phyloP scores from a whole-genome alignment of 352 stramenopile species.

The Aphanomyces astaci region DNA sequence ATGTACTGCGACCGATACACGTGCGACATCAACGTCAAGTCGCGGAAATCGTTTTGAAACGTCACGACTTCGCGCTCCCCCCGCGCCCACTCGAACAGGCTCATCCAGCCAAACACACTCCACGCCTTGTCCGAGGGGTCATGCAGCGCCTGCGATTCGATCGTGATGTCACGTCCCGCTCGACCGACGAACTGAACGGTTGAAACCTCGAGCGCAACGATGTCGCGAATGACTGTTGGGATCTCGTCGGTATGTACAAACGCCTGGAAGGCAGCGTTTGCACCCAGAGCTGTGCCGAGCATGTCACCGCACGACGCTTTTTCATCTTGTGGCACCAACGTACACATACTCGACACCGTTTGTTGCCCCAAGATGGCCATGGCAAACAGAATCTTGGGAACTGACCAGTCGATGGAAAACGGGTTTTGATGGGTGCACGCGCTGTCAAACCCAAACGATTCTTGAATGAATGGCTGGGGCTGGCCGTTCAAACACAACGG shows the following conservation, averaged over 20 bases:
- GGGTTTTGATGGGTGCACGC: background rate
- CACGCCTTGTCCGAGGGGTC: background rate
- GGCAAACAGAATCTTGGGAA: background rate
- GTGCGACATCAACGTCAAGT: background rate
- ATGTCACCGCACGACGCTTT: background rate
- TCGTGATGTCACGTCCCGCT: background rate
- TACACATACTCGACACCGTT: background rate
- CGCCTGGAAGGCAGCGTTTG: no score
- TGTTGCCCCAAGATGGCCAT: background rate
- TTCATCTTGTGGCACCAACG: background rate
- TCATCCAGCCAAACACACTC: constrained; percentile 9
- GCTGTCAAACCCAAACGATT: constrained; percentile 16
- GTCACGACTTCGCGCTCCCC: constrained; percentile 12
- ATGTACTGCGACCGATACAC: background rate
- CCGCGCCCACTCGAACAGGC: constrained; percentile 9
- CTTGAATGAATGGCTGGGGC: constrained; percentile 5
- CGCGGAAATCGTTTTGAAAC: constrained; percentile 5
- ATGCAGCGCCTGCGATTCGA: background rate
- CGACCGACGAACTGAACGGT: constrained; percentile 13
- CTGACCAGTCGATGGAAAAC: background rate
- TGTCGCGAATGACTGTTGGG: background rate
- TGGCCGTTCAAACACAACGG: background rate
- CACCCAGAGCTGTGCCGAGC: background rate
- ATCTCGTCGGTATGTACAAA: background rate
- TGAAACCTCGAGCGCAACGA: background rate